phyloP scores from a whole-genome alignment of 2,329 filamentous ascomycete genomes.

The Corinectria fuckeliana region DNA sequence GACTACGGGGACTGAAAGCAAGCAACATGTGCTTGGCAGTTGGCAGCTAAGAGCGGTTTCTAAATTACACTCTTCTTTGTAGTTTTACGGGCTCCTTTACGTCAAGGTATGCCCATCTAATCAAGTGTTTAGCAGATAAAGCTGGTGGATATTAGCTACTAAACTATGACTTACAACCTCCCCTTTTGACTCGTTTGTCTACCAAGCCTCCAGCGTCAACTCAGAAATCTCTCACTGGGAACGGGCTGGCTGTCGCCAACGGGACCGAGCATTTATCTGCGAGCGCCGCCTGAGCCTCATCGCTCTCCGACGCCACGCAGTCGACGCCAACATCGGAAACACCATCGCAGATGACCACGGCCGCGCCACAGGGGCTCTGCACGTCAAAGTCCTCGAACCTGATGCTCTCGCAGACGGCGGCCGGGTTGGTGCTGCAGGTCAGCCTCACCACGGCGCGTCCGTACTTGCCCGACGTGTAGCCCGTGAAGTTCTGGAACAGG shows the following conservation, averaged over 20 bases:
- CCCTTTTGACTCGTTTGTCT: not conserved
- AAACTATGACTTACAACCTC: not conserved
- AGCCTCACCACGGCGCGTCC: slow-evolving; percentile 29
- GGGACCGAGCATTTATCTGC: slow-evolving; percentile 28
- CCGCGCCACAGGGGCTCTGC: slow-evolving; percentile 28
- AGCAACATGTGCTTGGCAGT: too few relatives aligned
- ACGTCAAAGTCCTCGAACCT: slow-evolving; percentile 33
- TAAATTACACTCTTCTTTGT: too few relatives aligned
- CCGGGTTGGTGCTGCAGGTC: slow-evolving; percentile 31
- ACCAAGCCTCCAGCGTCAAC: not conserved
- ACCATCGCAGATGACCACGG: slow-evolving; percentile 33
- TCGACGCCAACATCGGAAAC: slow-evolving; percentile 32
- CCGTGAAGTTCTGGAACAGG: slow-evolving; percentile 36
- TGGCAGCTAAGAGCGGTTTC: too few relatives aligned
- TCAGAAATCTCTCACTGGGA: slow-evolving; percentile 10
- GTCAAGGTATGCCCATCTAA: too few relatives aligned
- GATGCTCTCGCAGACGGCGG: slow-evolving; percentile 36
- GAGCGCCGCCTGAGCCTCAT: slow-evolving; percentile 28
- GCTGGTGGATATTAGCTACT: not conserved
- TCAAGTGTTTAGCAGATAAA: too few relatives aligned
- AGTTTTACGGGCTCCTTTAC: too few relatives aligned
- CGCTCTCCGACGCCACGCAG: slow-evolving; percentile 26
- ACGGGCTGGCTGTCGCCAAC: slow-evolving; percentile 25
- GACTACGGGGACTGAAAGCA: not conserved
- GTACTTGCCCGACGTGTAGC: slow-evolving; percentile 33